Evolutionary conservation across 2,329 filamentous ascomycete species (phyloP), one percentile per base, ranked within the genome.

Genomic region (Cladosporium sphaerospermum): DNA sequence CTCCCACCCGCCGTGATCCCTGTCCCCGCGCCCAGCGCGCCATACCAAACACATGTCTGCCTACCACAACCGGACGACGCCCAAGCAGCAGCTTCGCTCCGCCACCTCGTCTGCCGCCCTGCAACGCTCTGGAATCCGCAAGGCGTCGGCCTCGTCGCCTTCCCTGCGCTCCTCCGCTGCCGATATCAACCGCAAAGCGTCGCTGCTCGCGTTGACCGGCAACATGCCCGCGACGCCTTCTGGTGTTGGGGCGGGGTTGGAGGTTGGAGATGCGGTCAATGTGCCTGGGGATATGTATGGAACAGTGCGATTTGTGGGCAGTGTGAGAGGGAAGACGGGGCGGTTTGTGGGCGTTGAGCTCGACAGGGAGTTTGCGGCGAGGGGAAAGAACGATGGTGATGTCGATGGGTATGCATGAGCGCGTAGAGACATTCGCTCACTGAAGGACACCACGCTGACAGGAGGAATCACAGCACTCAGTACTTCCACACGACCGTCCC

Each of bases 321-420:
- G 78, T 37, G 92, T 99, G 39, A 82, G 84, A 62, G 91, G 91
- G 58, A 96, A 96, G 75, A 89, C 87, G 61, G 93, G 93, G 47
- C 81, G 82, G 16, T 99, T 99, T 75, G 90, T 89, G 32, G 93
- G 93, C 43, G 88, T 99, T 34, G 93, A 99, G 71, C 78, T 99
- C 58, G 83, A 85, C 63, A 76, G 81, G 50, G 88, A 95, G 61
- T 95, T 86, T 74, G 88, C 90, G 33, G 71, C 78, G 48, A 82
- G 86, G 66, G 93, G 93, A 33, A 99, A 99, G 77, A 99, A 99
- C 67, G 95, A 82, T 64, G 93, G 93, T 58, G 91, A 96, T 69
- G 93, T 97, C 52, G 92, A 97, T 62, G 93, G 92, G 88, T 92
- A 78, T 71, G 82, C 66, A 39, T 7, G 11, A 18, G 11, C n/a